Evolutionary conservation across 2,329 filamentous ascomycete genomes (phyloP), one percentile per base, ranked within the genome.

Genomic region (Trichoderma koningii): DNA sequence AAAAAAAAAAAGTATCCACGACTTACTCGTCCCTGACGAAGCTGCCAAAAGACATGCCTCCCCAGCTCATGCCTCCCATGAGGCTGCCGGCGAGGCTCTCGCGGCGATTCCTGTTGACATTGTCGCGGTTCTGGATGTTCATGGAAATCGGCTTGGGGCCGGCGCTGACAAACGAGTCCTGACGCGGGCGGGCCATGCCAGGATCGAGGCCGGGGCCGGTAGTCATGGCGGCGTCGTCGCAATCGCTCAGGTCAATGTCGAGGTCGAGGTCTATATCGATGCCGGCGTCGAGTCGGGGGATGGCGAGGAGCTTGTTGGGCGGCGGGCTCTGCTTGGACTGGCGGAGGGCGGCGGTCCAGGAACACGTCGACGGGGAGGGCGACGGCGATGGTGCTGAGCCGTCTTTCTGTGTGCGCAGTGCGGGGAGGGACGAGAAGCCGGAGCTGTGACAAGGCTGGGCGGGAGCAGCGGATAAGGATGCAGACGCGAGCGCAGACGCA

Each of bases 11-110:
- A 48, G 60, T 38, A 66, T 68, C 66, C 61, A 66, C 66, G 55
- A 82, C 94, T 87, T 87, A 99, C 95, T 99, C 95, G 80, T 99
- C 94, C 77, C 92, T 86, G 77, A 99, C 95, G 83, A 96, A 98
- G 74, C 94, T 98, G 68, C 94, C 94, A 69, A 98, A 92, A 9
- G 94, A 98, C 67, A 97, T 87, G 69, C 93, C 94, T 74, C 94
- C 94, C 93, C 94, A 99, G 78, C 93, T 97, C 89, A 97, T 93
- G 72, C 94, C 93, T 69, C 88, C 90, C 79, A 88, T 87, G 65
- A 89, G 77, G 73, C 87, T 89, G 55, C 86, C 86, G 17, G 86
- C 86, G 41, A 89, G 76, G 64, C 83, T 86, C 75, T 89, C 87
- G 70, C 87, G 81, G 68, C 87, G 82, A 62, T 80, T 83, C 67